Conservation (phyloP, 495 filamentous ascomycete genomes). For the Amorphotheca resinae region DNA sequence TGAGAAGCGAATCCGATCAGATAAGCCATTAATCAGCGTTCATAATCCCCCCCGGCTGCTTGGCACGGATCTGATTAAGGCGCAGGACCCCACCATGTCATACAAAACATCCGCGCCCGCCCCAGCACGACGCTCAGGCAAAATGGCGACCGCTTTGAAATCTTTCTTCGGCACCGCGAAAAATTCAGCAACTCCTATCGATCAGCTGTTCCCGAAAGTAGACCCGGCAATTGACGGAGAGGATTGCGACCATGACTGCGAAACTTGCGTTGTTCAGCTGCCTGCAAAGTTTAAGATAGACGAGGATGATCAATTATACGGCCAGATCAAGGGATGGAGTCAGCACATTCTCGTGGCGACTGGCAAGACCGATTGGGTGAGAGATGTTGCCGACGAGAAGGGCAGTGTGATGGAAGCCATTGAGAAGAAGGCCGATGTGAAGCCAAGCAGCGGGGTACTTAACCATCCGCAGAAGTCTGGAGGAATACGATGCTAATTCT, state of each 20-base stretch:
- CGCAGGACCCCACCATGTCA: conserved; percentile 2
- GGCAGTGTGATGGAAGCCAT: conserved; percentile 95
- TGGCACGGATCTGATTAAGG: conserved; percentile 5
- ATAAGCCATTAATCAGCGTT: too few species aligned
- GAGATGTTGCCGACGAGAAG: conserved; percentile 79
- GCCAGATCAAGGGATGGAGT: conserved; percentile 75
- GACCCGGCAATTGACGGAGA: conserved; percentile 68
- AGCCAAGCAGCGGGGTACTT: conserved; percentile 66
- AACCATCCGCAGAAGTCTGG: not conserved
- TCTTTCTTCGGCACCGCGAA: conserved; percentile 11
- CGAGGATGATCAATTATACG: conserved; percentile 67
- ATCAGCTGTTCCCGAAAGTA: conserved; percentile 49
- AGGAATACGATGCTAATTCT: conserved; percentile 4
- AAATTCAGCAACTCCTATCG: conserved; percentile 12
- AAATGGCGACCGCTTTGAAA: conserved; percentile 16
- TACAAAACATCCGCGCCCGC: not conserved
- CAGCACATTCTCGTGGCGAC: conserved; percentile 89
- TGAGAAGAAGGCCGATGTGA: conserved; percentile 39
- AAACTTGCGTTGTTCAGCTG: conserved; percentile 64
- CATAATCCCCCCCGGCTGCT: not conserved
- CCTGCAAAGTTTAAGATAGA: conserved; percentile 63
- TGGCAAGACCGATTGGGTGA: conserved; percentile 88
- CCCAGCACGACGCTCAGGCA: not conserved
- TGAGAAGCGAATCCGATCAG: too few species aligned
- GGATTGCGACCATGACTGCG: conserved; percentile 83